Percentiles rank a stretch among this genome's conserved stretches.
Evolutionary conservation across 2,329 filamentous ascomycete genomes (phyloP).

Genomic region (Didymellaceae sp.): DNA sequence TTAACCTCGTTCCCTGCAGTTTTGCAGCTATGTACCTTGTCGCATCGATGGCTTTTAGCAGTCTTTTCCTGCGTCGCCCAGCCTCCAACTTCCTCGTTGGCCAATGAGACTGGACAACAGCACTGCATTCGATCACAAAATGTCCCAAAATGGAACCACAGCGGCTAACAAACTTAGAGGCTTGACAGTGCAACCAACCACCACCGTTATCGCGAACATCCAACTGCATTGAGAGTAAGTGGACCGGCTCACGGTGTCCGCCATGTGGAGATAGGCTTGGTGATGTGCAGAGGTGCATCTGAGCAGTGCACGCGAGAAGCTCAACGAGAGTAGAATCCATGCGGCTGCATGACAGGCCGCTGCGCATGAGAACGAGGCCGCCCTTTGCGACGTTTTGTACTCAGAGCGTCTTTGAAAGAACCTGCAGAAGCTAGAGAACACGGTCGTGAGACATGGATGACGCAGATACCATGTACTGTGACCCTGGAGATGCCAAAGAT

Average conservation of each 20-base stretch:
- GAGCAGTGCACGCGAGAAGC: constrained; percentile 16
- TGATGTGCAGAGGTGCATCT: constrained; percentile 32
- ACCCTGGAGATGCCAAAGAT: constrained; percentile 9
- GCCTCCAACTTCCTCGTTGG: constrained; percentile 28
- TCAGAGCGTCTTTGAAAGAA: neutral
- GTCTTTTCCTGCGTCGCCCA: constrained; percentile 28
- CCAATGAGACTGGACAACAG: constrained; percentile 7
- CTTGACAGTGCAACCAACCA: constrained; percentile 37
- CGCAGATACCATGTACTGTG: constrained; percentile 9
- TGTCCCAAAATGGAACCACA: constrained; percentile 37
- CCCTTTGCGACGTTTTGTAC: constrained; percentile 5
- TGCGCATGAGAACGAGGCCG: constrained; percentile 30
- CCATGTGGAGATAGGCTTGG: constrained; percentile 26
- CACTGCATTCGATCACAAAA: constrained; percentile 33
- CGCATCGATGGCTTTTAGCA: constrained; percentile 43
- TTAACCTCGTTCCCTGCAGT: constrained; percentile 13
- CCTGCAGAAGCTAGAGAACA: constrained; percentile 10
- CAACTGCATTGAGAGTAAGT: constrained; percentile 11
- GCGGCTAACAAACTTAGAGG: constrained; percentile 44
- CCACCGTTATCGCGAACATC: constrained; percentile 17
- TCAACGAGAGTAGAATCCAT: constrained; percentile 23
- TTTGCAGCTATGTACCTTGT: constrained; percentile 30
- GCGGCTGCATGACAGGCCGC: constrained; percentile 29
- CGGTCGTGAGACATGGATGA: constrained; percentile 3
- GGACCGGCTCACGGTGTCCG: constrained; percentile 22